Evolutionary conservation across 1,284 basidiomycete genomes (phyloP).

Genomic region (Rhodotorula sp.): DNA sequence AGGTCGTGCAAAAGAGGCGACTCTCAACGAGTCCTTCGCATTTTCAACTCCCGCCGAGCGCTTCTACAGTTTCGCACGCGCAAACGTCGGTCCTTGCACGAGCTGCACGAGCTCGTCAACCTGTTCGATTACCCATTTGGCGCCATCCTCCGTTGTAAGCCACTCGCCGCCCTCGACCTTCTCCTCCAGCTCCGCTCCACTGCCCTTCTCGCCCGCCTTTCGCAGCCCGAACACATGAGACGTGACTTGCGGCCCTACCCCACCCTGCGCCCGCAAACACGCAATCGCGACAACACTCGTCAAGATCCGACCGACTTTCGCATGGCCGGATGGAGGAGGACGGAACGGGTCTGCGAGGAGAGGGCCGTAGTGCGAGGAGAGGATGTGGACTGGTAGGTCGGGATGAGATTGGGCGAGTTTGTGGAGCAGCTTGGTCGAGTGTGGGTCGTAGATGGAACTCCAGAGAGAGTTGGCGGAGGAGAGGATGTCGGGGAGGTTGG

Average conservation of each 20-base stretch:
- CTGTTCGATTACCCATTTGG: conserved; percentile 83
- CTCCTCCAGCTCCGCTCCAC: conserved; percentile 54
- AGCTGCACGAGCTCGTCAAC: conserved; percentile 77
- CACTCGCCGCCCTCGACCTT: conserved; percentile 61
- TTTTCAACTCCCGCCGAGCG: background rate
- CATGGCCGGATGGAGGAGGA: conserved; percentile 48
- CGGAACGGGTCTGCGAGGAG: conserved; percentile 63
- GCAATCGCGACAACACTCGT: conserved; percentile 86
- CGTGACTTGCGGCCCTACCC: conserved; percentile 85
- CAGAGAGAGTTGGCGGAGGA: conserved; percentile 58
- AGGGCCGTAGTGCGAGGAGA: conserved; percentile 81
- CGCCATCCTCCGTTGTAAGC: conserved; percentile 84
- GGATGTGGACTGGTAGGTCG: conserved; percentile 75
- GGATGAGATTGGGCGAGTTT: conserved; percentile 77
- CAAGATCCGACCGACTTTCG: conserved; percentile 59
- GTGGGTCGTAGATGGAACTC: conserved; percentile 88
- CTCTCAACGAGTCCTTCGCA: background rate
- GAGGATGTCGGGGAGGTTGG: conserved; percentile 5
- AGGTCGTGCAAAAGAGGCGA: background rate
- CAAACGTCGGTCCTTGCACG: conserved; percentile 56
- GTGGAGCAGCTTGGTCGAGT: conserved; percentile 79
- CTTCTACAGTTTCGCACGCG: conserved; percentile 62
- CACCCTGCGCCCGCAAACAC: conserved; percentile 77
- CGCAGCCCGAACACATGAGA: conserved; percentile 86
- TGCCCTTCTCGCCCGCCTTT: conserved; percentile 48